Percentiles rank a stretch among this genome's conserved stretches.
Evolutionary conservation across 371 early-diverging fungal species (phyloP).

Genomic region (Mucor ambiguus): DNA sequence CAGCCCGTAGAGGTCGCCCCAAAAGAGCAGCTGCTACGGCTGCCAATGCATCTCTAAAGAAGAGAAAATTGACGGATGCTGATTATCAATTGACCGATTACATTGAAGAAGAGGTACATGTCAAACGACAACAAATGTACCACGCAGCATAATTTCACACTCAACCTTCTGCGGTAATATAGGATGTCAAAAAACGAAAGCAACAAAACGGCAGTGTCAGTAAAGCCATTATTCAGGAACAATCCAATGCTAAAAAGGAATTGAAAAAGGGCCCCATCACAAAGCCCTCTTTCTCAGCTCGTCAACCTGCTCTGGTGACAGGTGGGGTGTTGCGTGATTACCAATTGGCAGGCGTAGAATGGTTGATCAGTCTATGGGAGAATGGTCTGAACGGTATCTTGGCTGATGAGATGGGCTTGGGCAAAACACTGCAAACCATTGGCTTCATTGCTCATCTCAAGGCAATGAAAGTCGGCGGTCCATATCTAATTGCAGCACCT

Average conservation of each 20-base stretch:
- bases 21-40: neutral
- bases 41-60: slow-evolving; percentile 2
- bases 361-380: slow-evolving; percentile 97
- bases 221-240: slow-evolving; percentile 40
- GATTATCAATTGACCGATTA: slow-evolving; percentile 64
- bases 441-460: slow-evolving; percentile 86
- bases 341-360: slow-evolving; percentile 97
- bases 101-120: slow-evolving; percentile 53
- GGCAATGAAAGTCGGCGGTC: slow-evolving; percentile 87
- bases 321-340: slow-evolving; percentile 91
- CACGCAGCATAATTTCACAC: neutral
- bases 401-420: slow-evolving; percentile 99
- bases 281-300: slow-evolving; percentile 52
- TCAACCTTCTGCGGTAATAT: neutral
- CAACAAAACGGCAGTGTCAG: slow-evolving; percentile 33
- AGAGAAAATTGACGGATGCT: slow-evolving; percentile 39
- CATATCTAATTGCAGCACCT: slow-evolving; percentile 96
- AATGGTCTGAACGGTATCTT: slow-evolving; percentile 98
- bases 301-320: slow-evolving; percentile 81
- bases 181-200: slow-evolving; percentile 51
- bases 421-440: slow-evolving; percentile 98
- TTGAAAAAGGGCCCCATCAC: slow-evolving; percentile 9
- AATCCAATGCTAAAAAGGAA: slow-evolving; percentile 12
- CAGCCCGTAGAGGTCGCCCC: neutral
- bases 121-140: neutral